A percentile compares a stretch with the other conserved stretches of the same genome.
phyloP scores from a whole-genome alignment of 305 asterid genomes.

The Nicotiana rustica region DNA sequence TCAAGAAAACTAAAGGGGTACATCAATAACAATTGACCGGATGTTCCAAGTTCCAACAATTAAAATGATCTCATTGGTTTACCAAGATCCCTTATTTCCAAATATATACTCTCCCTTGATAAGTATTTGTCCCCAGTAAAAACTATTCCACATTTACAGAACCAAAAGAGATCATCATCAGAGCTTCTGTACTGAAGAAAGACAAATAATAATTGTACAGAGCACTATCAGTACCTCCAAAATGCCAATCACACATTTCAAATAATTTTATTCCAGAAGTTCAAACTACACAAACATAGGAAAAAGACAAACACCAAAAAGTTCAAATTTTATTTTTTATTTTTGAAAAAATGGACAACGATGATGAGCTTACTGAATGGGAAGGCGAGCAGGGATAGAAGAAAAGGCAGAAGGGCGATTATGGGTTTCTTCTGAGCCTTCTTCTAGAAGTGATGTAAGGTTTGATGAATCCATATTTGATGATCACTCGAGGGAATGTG shows the following conservation, averaged over 20 bases:
- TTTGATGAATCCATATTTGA: constrained; percentile 49
- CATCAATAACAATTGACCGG: neutral
- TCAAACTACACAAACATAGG: neutral
- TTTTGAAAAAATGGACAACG: neutral
- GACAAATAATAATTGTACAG: neutral
- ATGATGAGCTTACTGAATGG: constrained; percentile 60
- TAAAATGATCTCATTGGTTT: neutral
- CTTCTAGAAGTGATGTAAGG: constrained; percentile 66
- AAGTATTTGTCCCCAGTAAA: neutral
- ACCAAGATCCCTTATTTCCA: neutral
- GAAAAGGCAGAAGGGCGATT: constrained; percentile 65
- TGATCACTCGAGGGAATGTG: neutral
- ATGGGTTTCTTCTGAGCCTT: constrained; percentile 45
- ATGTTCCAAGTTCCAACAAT: neutral
- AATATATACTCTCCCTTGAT: neutral
- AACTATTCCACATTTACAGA: neutral
- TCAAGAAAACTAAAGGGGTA: neutral
- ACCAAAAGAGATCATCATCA: neutral
- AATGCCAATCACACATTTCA: neutral
- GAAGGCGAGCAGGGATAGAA: constrained; percentile 73
- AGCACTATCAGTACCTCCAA: neutral
- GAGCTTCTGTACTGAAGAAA: constrained; percentile 10
- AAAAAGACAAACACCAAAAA: neutral
- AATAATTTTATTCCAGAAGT: neutral
- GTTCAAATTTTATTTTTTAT: neutral